Evolutionary conservation across 176 grass and related monocot genomes (phyloP), one percentile per base, ranked within the genome.

Genomic region (Triticum timopheevii): DNA sequence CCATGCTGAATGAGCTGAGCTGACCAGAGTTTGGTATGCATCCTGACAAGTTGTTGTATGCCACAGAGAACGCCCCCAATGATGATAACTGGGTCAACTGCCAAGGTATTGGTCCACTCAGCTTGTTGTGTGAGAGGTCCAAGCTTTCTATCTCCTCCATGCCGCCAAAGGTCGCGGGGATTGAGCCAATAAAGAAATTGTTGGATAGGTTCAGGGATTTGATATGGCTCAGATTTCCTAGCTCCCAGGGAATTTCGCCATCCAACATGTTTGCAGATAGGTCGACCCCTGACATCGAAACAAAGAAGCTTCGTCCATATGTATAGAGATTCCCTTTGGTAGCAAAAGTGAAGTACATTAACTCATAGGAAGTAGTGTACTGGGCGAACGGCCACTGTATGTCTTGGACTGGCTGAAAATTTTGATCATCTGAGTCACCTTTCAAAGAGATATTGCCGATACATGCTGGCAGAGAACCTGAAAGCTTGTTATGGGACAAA

Each of bases 11-110:
- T 77, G 63, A 13, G 6, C 33, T 0, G 0, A 85, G 30, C 3
- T 47, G 52, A 5, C 72, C 59, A 23, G 30, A 8, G 62, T 16
- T 10, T 4, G 78, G 67, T 85, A 79, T 66, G 10, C 82, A 84
- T 22, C 87, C 82, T 1, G 83, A 66, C 10, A 85, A 33, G 36
- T 77, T 54, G 28, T 85, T 89, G 22, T 85, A 85, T 63, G 88
- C 82, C 50, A 89, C 85, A 12, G 50, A 82, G 52, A 87, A 87
- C 5, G 3, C 39, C 13, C 22, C 66, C 47, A 87, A 69, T 0
- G 19, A 23, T 0, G 31, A 36, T 23, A 61, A 0, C 11, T 22
- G 5, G 2, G 19, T 61, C 38, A 78, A 23, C 20, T 78, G 54
- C 54, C 2, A 24, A 4, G 31, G 54, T 24, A 78, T 78, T 9